Evolutionary conservation across 2,329 filamentous ascomycete species (phyloP), one percentile per base, ranked within the genome.

Genomic region (Nemania sp.): DNA sequence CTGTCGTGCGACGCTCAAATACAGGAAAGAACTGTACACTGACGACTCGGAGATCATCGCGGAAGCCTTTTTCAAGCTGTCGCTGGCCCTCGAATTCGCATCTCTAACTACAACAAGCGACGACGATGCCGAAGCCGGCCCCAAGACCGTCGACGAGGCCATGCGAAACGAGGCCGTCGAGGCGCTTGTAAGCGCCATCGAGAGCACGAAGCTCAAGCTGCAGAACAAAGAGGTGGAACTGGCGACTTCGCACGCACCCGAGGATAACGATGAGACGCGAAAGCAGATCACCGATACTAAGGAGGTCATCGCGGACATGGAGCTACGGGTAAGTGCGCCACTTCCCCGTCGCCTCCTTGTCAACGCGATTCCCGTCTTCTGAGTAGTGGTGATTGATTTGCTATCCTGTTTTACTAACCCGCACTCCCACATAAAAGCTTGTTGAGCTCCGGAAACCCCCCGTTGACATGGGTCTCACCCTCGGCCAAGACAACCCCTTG

Each of bases 51-150:
- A 91, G 64, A 81, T 95, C 46, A 82, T 97, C 52, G 93, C 94
- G 36, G 94, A 99, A 76, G 93, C 90, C 14, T 91, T 99, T 75
- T 99, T 89, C 78, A 97, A 97, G 74, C 86, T 99, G 22, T 96
- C 93, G 0, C 82, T 99, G 14, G 94, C 94, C 0, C 81, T 99
- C 23, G 94, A 99, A 69, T 97, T 97, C 64, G 90, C 90, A 3
- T 94, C 91, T 0, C 84, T 94, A 40, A 89, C 86, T 5, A 80
- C 78, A 15, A 78, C 82, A 1, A 73, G 78, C 11, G 81, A 81
- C 14, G 79, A 81, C 39, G 74, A 77, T 48, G 71, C 67, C 19
- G 75, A 77, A 3, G 73, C 57, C 54, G 72, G 50, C 47, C 64
- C 54, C 61, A 82, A 74, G 73, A 77, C 74, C 56, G 77, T 91